Evolutionary conservation across 805 yeast genomes (phyloP).

Genomic region (Candida maris): DNA sequence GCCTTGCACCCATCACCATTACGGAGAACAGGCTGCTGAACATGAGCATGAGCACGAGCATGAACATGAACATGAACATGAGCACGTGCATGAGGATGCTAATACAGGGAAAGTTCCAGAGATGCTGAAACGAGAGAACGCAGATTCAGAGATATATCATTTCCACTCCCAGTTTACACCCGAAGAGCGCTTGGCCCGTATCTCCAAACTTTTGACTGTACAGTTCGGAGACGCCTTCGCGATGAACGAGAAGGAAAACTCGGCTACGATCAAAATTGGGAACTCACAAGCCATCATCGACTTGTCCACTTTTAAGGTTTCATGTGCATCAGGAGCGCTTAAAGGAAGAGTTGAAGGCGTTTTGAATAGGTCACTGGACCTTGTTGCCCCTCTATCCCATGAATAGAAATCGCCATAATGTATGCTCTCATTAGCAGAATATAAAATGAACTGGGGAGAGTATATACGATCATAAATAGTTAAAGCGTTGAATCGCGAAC

Average conservation of each 20-base stretch:
- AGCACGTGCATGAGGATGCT: constrained; percentile 13
- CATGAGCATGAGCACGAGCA: constrained; percentile 24
- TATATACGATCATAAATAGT: neutral
- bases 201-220: constrained; percentile 62
- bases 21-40: no score
- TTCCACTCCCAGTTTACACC: constrained; percentile 33
- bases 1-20: constrained; percentile 42
- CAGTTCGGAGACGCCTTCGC: constrained; percentile 84
- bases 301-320: constrained; percentile 60
- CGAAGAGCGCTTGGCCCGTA: constrained; percentile 45
- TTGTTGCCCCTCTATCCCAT: constrained; percentile 79
- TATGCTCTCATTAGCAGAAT: no score
- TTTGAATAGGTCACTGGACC: constrained; percentile 67
- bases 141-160: neutral
- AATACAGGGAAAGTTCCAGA: constrained; percentile 11
- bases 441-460: neutral
- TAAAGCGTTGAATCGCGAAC: neutral
- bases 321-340: constrained; percentile 69
- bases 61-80: constrained; percentile 13
- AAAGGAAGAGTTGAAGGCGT: constrained; percentile 81
- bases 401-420: no score
- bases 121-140: constrained; percentile 1
- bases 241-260: constrained; percentile 36
- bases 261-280: constrained; percentile 70
- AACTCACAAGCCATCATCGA: constrained; percentile 67